Conservation (phyloP, 1,284 basidiomycete genomes). For the Meira nashicola region DNA sequence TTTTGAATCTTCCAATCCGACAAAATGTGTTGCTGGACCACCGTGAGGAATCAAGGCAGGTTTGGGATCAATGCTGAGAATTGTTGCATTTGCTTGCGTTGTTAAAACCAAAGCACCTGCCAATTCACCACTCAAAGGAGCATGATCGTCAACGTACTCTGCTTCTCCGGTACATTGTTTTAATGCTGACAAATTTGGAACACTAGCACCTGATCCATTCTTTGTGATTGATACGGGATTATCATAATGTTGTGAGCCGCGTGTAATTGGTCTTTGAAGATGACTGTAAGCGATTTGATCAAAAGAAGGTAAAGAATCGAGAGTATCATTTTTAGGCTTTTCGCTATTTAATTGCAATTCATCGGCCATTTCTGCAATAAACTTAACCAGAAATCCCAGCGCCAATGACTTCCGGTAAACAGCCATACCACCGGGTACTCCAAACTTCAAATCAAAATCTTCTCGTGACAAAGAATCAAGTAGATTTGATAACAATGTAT, state of each 20-base stretch:
- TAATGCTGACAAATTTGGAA: constrained; percentile 50
- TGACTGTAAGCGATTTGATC: constrained; percentile 29
- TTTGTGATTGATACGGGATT: constrained; percentile 33
- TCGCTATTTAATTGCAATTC: constrained; percentile 15
- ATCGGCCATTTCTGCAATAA: constrained; percentile 44
- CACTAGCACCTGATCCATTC: constrained; percentile 30
- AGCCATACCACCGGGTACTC: constrained; percentile 54
- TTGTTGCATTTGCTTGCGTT: constrained; percentile 49
- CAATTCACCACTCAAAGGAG: constrained; percentile 45
- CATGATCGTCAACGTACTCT: constrained; percentile 53
- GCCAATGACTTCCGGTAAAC: constrained; percentile 52
- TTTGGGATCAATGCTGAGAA: constrained; percentile 44
- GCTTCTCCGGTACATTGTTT: constrained; percentile 54
- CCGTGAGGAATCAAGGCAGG: constrained; percentile 31
- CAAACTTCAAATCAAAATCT: constrained; percentile 50
- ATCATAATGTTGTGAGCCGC: constrained; percentile 35
- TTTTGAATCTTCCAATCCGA: constrained; percentile 1
- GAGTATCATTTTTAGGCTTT: constrained; percentile 9
- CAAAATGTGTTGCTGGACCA: constrained; percentile 5
- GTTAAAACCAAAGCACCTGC: constrained; percentile 51
- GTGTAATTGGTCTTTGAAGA: constrained; percentile 27
- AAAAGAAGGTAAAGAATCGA: constrained; percentile 16
- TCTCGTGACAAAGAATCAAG: constrained; percentile 26
- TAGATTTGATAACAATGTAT: constrained; percentile 15
- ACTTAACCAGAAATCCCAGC: constrained; percentile 52